A percentile compares a stretch with the other conserved stretches of the same genome.
Evolutionary conservation across 2,329 filamentous ascomycete genomes (phyloP).

Genomic region (Cladophialophora immunda): DNA sequence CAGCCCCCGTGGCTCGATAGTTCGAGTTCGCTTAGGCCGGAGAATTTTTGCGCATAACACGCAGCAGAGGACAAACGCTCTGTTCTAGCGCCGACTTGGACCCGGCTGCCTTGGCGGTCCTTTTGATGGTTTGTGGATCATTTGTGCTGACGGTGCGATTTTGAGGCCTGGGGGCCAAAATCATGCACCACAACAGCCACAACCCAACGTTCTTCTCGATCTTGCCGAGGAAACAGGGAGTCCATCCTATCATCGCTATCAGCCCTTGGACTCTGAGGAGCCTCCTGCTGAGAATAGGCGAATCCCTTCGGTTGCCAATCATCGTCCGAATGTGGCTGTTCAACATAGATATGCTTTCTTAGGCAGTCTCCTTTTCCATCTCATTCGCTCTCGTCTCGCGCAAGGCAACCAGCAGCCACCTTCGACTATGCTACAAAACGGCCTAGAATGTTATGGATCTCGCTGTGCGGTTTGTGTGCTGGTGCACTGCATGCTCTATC

Average conservation of each 20-base stretch:
- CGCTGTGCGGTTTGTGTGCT: neutral
- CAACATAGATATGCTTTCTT: slow-evolving; percentile 3
- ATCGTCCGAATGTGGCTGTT: neutral
- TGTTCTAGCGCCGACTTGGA: slow-evolving; percentile 8
- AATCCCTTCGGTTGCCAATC: slow-evolving; percentile 14
- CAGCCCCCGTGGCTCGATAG: neutral
- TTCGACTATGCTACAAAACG: slow-evolving; percentile 2
- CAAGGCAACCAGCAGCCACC: slow-evolving; percentile 22
- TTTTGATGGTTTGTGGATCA: slow-evolving; percentile 22
- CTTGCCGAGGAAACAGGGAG: neutral
- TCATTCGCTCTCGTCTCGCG: slow-evolving; percentile 21
- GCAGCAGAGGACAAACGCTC: neutral
- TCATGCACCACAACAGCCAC: neutral
- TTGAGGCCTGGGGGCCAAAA: slow-evolving; percentile 14
- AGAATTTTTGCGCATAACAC: slow-evolving; percentile 3
- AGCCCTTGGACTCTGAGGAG: neutral
- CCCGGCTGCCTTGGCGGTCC: slow-evolving; percentile 16
- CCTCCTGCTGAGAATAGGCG: slow-evolving; percentile 13
- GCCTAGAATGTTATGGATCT: neutral
- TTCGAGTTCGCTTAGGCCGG: neutral
- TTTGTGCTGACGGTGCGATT: slow-evolving; percentile 2
- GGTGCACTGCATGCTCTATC: neutral
- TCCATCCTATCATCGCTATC: neutral
- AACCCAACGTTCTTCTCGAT: neutral
- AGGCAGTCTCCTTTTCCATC: slow-evolving; percentile 6